phyloP scores from a whole-genome alignment of 164 flowering plant species.

The Magnolia officinalis region DNA sequence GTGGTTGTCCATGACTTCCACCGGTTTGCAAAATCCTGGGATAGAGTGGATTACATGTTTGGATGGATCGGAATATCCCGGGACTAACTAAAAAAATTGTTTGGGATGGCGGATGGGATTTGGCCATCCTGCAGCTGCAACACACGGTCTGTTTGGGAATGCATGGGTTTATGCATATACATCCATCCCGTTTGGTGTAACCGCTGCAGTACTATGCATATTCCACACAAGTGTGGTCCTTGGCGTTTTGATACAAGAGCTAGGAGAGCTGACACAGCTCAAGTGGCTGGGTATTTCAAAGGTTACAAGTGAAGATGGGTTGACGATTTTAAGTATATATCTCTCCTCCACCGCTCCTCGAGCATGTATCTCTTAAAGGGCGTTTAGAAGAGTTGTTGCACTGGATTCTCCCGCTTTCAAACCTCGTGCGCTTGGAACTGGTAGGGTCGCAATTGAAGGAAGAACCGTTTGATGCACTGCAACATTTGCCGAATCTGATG shows the following conservation, averaged over 20 bases:
- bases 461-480: neutral
- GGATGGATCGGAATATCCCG: too few species aligned
- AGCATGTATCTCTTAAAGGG: neutral
- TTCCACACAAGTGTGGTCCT: too few species aligned
- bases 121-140: too few species aligned
- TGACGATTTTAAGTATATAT: neutral
- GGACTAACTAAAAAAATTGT: too few species aligned
- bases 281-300: conserved; percentile 1
- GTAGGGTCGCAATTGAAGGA: conserved; percentile 1
- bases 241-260: neutral
- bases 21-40: too few species aligned
- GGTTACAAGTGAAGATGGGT: conserved; percentile 1
- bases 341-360: conserved; percentile 3
- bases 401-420: conserved; percentile 5
- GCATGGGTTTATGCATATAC: too few species aligned
- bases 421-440: neutral
- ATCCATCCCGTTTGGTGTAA: too few species aligned
- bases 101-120: too few species aligned
- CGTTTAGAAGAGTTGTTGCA: neutral
- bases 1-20: too few species aligned
- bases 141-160: too few species aligned
- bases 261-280: conserved; percentile 5
- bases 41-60: too few species aligned
- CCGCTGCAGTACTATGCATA: too few species aligned
- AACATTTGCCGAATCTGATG: neutral